These are phyloP conservation scores for Teratosphaeria zuluensis DNA, from an alignment of 2,329 filamentous ascomycete species.

Conservation along the genomic window DNA sequence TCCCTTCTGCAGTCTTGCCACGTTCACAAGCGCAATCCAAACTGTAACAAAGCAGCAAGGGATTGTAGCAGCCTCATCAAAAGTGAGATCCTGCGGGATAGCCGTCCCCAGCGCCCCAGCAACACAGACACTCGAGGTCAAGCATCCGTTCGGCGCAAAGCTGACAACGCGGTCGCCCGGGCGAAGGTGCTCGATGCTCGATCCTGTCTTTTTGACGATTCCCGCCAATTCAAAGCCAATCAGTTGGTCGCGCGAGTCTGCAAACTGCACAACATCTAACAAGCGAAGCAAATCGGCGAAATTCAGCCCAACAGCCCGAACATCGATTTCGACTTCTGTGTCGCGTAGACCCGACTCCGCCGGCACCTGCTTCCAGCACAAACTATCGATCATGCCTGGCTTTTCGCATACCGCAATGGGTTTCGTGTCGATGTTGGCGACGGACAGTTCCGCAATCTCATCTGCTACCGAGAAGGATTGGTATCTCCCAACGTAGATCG, in stretches of 20 bases:
- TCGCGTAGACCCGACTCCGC: too few relatives aligned
- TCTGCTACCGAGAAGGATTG: too few relatives aligned
- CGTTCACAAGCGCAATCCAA: background rate
- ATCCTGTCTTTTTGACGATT: background rate
- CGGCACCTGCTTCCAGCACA: too few relatives aligned
- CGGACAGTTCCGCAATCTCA: too few relatives aligned
- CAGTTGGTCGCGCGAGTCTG: background rate
- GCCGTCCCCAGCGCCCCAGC: background rate
- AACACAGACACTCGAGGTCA: background rate
- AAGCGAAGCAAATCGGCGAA: background rate
- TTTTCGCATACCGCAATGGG: too few relatives aligned
- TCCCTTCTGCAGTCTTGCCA: background rate
- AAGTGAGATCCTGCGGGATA: background rate
- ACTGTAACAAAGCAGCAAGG: background rate
- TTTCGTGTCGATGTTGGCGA: too few relatives aligned
- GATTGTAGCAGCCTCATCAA: background rate
- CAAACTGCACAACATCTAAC: background rate
- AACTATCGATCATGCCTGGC: too few relatives aligned
- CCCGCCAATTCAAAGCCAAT: background rate
- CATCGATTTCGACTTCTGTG: background rate
- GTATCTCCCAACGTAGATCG: too few relatives aligned
- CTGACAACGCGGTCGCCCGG: background rate
- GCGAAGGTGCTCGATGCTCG: background rate
- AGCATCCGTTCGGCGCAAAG: background rate
- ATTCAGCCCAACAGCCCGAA: background rate